These are phyloP conservation scores for Chlamydomonas sp. DNA, from an alignment of 139 green algal genomes.

Conservation along the genomic window DNA sequence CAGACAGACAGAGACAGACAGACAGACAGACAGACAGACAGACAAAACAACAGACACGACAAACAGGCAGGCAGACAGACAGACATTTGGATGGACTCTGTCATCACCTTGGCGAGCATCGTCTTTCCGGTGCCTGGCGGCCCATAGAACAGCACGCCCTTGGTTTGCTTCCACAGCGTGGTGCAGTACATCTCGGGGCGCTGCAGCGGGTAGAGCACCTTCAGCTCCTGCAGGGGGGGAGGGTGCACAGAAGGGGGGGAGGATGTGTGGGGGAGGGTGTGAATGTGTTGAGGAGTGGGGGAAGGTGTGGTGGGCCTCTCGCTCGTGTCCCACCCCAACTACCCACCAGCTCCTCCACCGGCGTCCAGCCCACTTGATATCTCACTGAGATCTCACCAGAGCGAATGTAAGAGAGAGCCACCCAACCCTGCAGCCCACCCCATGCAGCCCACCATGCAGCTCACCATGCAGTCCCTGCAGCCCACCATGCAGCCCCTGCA, in stretches of 20 bases:
- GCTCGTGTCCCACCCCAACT: too few species aligned
- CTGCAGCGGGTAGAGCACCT: slow-evolving; percentile 77
- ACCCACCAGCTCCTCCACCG: too few species aligned
- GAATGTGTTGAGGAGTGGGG: too few species aligned
- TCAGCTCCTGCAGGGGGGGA: slow-evolving; percentile 41
- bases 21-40: not conserved
- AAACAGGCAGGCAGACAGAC: too few species aligned
- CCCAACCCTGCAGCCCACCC: too few species aligned
- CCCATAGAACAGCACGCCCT: slow-evolving; percentile 92
- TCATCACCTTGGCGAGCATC: slow-evolving; percentile 9
- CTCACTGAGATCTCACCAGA: too few species aligned
- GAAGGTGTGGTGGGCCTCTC: too few species aligned
- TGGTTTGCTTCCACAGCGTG: slow-evolving; percentile 50
- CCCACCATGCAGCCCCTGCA: too few species aligned
- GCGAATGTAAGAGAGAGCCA: too few species aligned
- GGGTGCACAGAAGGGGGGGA: not conserved
- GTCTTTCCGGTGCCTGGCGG: slow-evolving; percentile 44
- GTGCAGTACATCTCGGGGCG: slow-evolving; percentile 55
- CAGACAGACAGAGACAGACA: not conserved
- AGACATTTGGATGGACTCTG: not conserved
- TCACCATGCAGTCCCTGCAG: too few species aligned
- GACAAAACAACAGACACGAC: not conserved
- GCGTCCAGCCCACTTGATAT: too few species aligned
- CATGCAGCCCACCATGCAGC: too few species aligned
- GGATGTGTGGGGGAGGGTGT: slow-evolving; percentile 1